These are phyloP conservation scores for Dendrostoma leiphaemia DNA, from an alignment of 2,329 filamentous ascomycete genomes.

Conservation along the genomic window DNA sequence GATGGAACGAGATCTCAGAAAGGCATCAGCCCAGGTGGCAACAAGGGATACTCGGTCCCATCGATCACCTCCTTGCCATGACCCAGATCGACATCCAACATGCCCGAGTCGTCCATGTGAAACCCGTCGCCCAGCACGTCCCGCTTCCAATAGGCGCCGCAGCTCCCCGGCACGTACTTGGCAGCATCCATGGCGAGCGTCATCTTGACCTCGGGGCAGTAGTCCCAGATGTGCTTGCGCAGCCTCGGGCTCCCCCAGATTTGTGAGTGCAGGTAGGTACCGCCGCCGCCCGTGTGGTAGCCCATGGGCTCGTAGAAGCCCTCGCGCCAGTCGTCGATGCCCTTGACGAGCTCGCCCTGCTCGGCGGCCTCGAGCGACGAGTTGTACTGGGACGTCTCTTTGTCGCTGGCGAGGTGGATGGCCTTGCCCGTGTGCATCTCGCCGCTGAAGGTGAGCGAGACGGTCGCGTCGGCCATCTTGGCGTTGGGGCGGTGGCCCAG, in stretches of 20 bases:
- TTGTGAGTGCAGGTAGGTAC: slow-evolving; percentile 36
- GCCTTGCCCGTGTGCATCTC: slow-evolving; percentile 19
- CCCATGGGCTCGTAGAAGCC: slow-evolving; percentile 51
- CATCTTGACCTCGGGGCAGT: slow-evolving; percentile 51
- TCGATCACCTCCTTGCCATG: slow-evolving; percentile 41
- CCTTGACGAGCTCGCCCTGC: slow-evolving; percentile 38
- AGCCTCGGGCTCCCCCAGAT: slow-evolving; percentile 46
- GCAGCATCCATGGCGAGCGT: slow-evolving; percentile 47
- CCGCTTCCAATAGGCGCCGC: slow-evolving; percentile 45
- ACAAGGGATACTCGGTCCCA: slow-evolving; percentile 37
- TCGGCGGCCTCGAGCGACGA: slow-evolving; percentile 21
- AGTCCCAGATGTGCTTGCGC: slow-evolving; percentile 48
- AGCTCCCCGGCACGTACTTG: slow-evolving; percentile 47
- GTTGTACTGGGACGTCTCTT: slow-evolving; percentile 15
- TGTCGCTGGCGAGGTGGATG: slow-evolving; percentile 16
- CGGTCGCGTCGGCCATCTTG: slow-evolving; percentile 40
- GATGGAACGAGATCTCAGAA: slow-evolving; percentile 25
- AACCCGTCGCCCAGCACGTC: slow-evolving; percentile 21
- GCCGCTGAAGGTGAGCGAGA: slow-evolving; percentile 20
- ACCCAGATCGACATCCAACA: slow-evolving; percentile 25
- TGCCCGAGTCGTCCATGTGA: slow-evolving; percentile 20
- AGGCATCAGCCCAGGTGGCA: slow-evolving; percentile 34
- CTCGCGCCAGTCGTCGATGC: slow-evolving; percentile 41
- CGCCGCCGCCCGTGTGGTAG: slow-evolving; percentile 48
- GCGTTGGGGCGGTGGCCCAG: slow-evolving; percentile 46